Evolutionary conservation across 164 flowering plant species (phyloP).

Genomic region (Hamamelis virginiana): DNA sequence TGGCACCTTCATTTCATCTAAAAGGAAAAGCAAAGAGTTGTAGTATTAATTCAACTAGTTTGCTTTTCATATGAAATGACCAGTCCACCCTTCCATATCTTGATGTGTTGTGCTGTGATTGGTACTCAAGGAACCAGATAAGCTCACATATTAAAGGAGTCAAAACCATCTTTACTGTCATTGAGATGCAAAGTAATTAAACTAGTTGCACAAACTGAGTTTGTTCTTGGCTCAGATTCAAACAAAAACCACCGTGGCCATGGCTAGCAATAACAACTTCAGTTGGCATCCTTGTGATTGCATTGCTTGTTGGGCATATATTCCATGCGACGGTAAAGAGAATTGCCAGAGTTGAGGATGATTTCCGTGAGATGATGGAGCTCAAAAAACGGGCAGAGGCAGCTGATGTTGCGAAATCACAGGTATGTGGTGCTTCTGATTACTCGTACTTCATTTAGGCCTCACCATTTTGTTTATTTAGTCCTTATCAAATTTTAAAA

Average conservation of each 20-base stretch:
- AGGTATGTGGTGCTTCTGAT: slow-evolving; percentile 22
- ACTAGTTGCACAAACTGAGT: slow-evolving; percentile 1
- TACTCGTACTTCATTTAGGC: background rate
- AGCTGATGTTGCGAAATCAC: slow-evolving; percentile 90
- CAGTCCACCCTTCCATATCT: background rate
- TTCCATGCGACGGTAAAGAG: slow-evolving; percentile 74
- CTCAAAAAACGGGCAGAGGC: slow-evolving; percentile 86
- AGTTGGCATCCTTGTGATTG: slow-evolving; percentile 65
- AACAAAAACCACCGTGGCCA: slow-evolving; percentile 77
- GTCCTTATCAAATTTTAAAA: slow-evolving; percentile 5
- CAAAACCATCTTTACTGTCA: background rate
- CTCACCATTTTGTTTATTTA: background rate
- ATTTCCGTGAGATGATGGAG: slow-evolving; percentile 68
- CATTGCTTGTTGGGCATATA: slow-evolving; percentile 71
- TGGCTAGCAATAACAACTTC: slow-evolving; percentile 62
- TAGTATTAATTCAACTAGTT: too few species aligned
- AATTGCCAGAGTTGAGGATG: slow-evolving; percentile 82
- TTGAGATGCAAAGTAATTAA: slow-evolving; percentile 3
- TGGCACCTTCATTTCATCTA: background rate
- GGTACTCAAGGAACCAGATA: background rate
- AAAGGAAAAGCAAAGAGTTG: background rate
- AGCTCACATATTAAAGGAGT: background rate
- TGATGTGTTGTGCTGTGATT: background rate
- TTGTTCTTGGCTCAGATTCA: slow-evolving; percentile 55
- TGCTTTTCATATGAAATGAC: background rate